Base-by-base conservation (phyloP, 257 asterid species). In the Catharanthus roseus region DNA sequence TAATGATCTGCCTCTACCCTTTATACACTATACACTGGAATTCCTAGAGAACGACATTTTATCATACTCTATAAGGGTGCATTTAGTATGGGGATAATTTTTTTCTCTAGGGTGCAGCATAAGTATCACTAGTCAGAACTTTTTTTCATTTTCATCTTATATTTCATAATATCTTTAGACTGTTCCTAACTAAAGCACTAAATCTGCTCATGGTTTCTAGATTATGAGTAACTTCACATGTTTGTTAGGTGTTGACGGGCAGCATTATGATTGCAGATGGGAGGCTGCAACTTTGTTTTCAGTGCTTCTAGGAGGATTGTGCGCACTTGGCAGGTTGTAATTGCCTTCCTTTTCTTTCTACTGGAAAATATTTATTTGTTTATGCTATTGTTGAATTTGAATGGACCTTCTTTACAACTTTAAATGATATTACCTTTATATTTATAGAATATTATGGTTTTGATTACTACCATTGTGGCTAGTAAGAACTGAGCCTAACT, bases 191-290 rank as follows among this genome's bases (percentile, higher is more conserved):
- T 62, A 7, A 34, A 67, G 42, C 44, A 58, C 13, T 70, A 8
- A 13, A 16, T 55, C 2, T 21, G 24, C 9, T 44, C 49, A 21
- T 33, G 12, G 11, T 65, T 58, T 60, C 34, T 51, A 78, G 77
- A 72, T 69, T 72, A 74, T 79, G 68, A 77, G 81, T 80, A 66
- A 60, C 79, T 81, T 84, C 77, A 77, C 72, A 82, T 80, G 78
- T 67, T 79, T 77, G 79, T 77, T 85, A 90, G 89, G 92, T 84
- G 86, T 86, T 92, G 91, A 92, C 77, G 85, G 91, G 75, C 83
- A 77, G 88, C 92, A 79, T 87, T 92, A 69, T 90, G 73, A 88
- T 84, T 92, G 96, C 97, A 92, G 98, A 88, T 92, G 97, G 98
- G 97, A 87, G 84, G 75, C 89, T 50, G 97, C 95, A 39, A 82